Conservation (phyloP, 1,284 basidiomycete genomes). For the Sphagnurus paluster region DNA sequence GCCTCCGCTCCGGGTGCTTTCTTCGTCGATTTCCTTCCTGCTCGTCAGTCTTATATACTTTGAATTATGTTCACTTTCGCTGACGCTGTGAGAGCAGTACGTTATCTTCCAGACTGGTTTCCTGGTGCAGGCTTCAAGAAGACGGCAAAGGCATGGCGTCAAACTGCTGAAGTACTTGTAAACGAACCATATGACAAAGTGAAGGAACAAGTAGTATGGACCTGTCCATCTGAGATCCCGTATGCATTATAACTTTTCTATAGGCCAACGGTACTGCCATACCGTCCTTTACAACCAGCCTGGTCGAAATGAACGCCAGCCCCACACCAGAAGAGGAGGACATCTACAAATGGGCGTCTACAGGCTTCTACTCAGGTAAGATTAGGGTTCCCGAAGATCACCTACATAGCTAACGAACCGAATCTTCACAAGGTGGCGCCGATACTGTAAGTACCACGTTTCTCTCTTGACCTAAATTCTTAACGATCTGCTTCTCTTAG, state of each 20-base stretch:
- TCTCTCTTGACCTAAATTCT: not conserved
- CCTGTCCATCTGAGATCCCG: not conserved
- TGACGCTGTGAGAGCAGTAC: too few relatives aligned
- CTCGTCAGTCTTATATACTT: slow-evolving; percentile 27
- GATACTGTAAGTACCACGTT: slow-evolving; percentile 6
- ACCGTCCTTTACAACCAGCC: slow-evolving; percentile 29
- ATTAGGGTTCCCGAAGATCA: not conserved
- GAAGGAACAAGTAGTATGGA: slow-evolving; percentile 42
- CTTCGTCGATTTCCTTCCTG: slow-evolving; percentile 41
- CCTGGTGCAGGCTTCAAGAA: slow-evolving; percentile 48
- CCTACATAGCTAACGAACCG: not conserved
- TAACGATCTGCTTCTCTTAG: not conserved
- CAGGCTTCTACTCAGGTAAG: slow-evolving; percentile 11
- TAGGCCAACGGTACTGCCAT: slow-evolving; percentile 36
- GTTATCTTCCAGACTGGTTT: slow-evolving; percentile 47
- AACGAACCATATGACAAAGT: slow-evolving; percentile 39
- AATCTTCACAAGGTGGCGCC: slow-evolving; percentile 7
- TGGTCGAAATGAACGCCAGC: slow-evolving; percentile 4
- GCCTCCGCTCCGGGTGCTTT: slow-evolving; percentile 40
- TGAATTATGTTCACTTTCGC: too few relatives aligned
- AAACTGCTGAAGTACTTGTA: slow-evolving; percentile 34
- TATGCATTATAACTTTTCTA: not conserved
- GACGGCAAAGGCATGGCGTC: slow-evolving; percentile 36
- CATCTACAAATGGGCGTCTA: slow-evolving; percentile 8
- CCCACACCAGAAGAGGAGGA: slow-evolving; percentile 8